A percentile compares a stretch with the other conserved stretches of the same genome.
Evolutionary conservation across 805 yeast species (phyloP).

Genomic region (Saccharomycopsis olivae): DNA sequence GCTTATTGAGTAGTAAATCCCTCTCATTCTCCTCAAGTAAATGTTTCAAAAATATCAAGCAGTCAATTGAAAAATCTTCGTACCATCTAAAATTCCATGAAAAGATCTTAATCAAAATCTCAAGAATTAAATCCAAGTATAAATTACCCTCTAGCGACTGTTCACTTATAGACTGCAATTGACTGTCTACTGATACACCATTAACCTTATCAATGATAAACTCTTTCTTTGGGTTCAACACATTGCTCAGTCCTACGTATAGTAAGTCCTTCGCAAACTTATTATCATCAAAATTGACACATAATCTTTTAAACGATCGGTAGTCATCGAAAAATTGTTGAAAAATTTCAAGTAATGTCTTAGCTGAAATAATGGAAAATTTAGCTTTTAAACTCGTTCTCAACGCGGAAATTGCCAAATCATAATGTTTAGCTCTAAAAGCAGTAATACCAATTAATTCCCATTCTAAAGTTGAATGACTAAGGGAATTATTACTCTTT

Average conservation of each 20-base stretch:
- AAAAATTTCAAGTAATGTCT: slow-evolving; percentile 37
- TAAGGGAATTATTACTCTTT: slow-evolving; percentile 23
- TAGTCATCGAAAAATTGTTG: slow-evolving; percentile 24
- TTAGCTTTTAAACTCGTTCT: slow-evolving; percentile 43
- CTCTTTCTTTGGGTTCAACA: slow-evolving; percentile 17
- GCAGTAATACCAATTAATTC: slow-evolving; percentile 54
- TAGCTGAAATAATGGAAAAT: slow-evolving; percentile 53
- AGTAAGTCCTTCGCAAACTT: slow-evolving; percentile 13
- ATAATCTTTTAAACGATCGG: slow-evolving; percentile 21
- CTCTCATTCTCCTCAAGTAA: slow-evolving; percentile 28
- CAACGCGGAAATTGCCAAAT: slow-evolving; percentile 41
- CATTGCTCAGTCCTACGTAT: slow-evolving; percentile 21
- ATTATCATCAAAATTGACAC: slow-evolving; percentile 18
- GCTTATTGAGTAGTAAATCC: slow-evolving; percentile 24
- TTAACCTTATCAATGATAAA: slow-evolving; percentile 10
- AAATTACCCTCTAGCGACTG: slow-evolving; percentile 21
- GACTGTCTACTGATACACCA: slow-evolving; percentile 10
- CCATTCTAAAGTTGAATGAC: slow-evolving; percentile 65
- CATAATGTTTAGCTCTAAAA: slow-evolving; percentile 36
- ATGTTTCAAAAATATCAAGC: slow-evolving; percentile 34
- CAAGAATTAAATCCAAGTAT: slow-evolving; percentile 30
- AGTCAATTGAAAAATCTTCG: slow-evolving; percentile 38
- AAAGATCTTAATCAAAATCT: slow-evolving; percentile 36
- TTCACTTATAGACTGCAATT: slow-evolving; percentile 19
- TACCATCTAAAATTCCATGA: slow-evolving; percentile 63